A percentile compares a stretch with the other conserved stretches of the same genome.
Conservation (phyloP, 2,329 filamentous ascomycete species). For the Colletotrichum tropicale region DNA sequence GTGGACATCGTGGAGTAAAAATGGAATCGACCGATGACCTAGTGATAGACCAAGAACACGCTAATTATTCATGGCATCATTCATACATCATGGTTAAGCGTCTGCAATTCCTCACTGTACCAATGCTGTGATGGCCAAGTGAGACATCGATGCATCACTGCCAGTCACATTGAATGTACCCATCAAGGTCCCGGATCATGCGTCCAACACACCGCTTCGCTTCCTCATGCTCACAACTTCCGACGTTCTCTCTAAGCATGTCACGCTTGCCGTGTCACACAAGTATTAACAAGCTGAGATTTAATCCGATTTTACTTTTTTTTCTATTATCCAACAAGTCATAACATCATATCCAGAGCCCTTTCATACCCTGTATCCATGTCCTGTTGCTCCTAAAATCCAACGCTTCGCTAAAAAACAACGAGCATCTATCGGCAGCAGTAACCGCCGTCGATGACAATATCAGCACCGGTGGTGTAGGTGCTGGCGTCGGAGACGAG, state of each 20-base stretch:
- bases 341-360: constrained; percentile 13
- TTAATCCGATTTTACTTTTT: background rate
- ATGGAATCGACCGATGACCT: background rate
- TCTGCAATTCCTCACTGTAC: background rate
- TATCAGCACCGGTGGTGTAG: constrained; percentile 75
- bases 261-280: background rate
- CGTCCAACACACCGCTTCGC: background rate
- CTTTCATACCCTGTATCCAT: background rate
- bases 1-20: background rate
- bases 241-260: background rate
- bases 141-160: background rate
- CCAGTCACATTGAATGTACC: background rate
- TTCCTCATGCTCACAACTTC: background rate
- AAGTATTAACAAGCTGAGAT: background rate
- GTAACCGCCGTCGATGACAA: constrained; percentile 77
- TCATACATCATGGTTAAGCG: background rate
- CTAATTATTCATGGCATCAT: background rate
- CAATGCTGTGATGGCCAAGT: background rate
- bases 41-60: background rate
- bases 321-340: background rate
- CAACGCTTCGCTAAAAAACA: background rate
- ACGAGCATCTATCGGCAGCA: constrained; percentile 42
- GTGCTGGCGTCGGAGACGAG: constrained; percentile 76
- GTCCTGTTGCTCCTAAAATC: background rate
- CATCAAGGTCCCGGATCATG: background rate